Conservation (phyloP, 306 rosid genomes). For the Fagus sylvatica region DNA sequence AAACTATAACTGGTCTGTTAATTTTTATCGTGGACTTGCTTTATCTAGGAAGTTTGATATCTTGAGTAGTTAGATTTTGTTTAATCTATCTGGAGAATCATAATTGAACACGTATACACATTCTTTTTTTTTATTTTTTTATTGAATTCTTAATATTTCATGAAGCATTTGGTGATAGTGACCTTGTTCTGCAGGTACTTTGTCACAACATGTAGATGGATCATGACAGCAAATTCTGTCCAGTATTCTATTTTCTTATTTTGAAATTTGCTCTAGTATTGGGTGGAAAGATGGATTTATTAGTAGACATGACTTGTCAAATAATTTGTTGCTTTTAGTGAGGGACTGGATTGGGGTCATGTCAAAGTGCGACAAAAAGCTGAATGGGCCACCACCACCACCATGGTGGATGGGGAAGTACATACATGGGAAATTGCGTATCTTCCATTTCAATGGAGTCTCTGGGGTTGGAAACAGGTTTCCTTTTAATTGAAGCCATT, state of each 20-base stretch:
- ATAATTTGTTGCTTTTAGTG: constrained; percentile 35
- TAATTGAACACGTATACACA: not conserved
- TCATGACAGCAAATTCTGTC: constrained; percentile 42
- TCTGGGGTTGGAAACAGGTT: not conserved
- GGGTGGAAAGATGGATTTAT: constrained; percentile 44
- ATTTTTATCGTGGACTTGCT: not conserved
- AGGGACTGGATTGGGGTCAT: constrained; percentile 27
- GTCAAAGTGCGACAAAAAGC: constrained; percentile 30
- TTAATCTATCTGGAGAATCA: constrained; percentile 5
- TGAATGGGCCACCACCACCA: constrained; percentile 36
- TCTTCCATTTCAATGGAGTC: constrained; percentile 11
- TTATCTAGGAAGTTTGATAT: not conserved
- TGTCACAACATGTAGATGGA: constrained; percentile 49
- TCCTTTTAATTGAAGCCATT: constrained; percentile 4
- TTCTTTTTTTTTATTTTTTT: not conserved
- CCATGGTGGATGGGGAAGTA: constrained; percentile 21
- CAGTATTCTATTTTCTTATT: constrained; percentile 38
- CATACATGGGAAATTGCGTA: constrained; percentile 18
- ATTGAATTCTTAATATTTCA: constrained; percentile 8
- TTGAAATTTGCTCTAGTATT: constrained; percentile 23
- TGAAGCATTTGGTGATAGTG: constrained; percentile 16
- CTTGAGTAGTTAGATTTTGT: not conserved
- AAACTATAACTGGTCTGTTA: not conserved
- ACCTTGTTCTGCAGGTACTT: constrained; percentile 52
- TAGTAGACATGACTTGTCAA: constrained; percentile 39